Evolutionary conservation across 306 rosid genomes (phyloP).

Genomic region (Quercus alba): DNA sequence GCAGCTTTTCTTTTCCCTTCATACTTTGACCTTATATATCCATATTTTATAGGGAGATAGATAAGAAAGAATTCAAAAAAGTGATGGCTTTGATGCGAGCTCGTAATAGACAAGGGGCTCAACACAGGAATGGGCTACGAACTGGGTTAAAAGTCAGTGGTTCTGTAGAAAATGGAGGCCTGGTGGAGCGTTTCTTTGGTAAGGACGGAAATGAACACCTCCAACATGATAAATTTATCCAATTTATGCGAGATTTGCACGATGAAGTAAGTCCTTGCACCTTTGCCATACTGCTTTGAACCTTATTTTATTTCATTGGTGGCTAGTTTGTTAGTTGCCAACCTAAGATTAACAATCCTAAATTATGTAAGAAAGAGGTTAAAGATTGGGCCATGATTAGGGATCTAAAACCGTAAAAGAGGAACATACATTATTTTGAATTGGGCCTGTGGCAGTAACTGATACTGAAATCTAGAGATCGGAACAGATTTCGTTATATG

Average conservation of each 20-base stretch:
- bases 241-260: constrained; percentile 60
- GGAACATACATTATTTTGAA: not conserved
- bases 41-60: constrained; percentile 53
- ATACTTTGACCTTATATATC: not conserved
- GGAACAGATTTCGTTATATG: not conserved
- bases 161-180: constrained; percentile 84
- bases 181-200: constrained; percentile 81
- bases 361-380: not conserved
- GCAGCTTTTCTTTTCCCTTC: not conserved
- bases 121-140: constrained; percentile 66
- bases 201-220: constrained; percentile 63
- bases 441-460: not conserved
- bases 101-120: constrained; percentile 70
- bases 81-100: constrained; percentile 93
- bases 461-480: not conserved
- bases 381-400: not conserved
- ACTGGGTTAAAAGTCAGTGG: constrained; percentile 51
- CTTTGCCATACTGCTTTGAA: constrained; percentile 11
- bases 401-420: not conserved
- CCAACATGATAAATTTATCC: constrained; percentile 59
- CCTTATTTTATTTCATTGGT: not conserved
- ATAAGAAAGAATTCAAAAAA: constrained; percentile 85
- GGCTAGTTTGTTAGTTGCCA: constrained; percentile 1
- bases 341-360: not conserved
- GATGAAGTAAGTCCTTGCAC: constrained; percentile 55